Conservation (phyloP, 768 basidiomycete species). For the Agrocybe pediades region DNA sequence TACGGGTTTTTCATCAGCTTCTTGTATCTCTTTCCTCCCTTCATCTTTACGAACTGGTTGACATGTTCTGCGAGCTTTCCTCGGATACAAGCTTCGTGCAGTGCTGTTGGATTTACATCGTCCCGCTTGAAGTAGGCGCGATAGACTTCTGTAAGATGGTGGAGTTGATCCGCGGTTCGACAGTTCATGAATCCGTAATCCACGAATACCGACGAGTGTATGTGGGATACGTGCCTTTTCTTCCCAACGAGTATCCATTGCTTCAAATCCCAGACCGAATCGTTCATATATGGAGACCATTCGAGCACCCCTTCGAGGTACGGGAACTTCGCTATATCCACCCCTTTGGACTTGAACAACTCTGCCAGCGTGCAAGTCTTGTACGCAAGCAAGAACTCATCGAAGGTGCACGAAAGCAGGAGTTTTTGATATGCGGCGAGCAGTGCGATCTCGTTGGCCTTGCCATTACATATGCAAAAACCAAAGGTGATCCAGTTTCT, state of each 20-base stretch:
- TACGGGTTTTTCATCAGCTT: constrained; percentile 34
- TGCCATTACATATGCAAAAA: constrained; percentile 18
- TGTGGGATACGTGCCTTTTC: constrained; percentile 3
- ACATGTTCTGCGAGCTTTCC: constrained; percentile 33
- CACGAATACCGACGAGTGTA: constrained; percentile 11
- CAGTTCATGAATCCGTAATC: constrained; percentile 42
- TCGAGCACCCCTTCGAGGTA: constrained; percentile 28
- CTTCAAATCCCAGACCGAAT: constrained; percentile 41
- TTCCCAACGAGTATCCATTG: constrained; percentile 19
- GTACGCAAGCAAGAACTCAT: constrained; percentile 34
- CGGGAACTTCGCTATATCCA: constrained; percentile 5
- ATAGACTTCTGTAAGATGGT: constrained; percentile 33
- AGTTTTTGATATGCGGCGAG: constrained; percentile 23
- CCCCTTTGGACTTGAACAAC: constrained; percentile 26
- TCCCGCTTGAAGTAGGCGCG: constrained; percentile 27
- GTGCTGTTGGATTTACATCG: constrained; percentile 27
- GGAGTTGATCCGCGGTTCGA: constrained; percentile 21
- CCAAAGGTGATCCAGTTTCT: constrained; percentile 24
- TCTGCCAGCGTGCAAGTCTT: constrained; percentile 20
- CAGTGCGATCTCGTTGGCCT: constrained; percentile 9
- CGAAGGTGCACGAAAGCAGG: constrained; percentile 30
- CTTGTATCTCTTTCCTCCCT: constrained; percentile 25
- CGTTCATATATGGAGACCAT: constrained; percentile 8
- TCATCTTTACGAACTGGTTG: constrained; percentile 16
- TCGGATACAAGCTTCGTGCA: constrained; percentile 35